Evolutionary conservation across 805 yeast species (phyloP), one percentile per base, ranked within the genome.

Genomic region (Nakazawaea anatomiae): DNA sequence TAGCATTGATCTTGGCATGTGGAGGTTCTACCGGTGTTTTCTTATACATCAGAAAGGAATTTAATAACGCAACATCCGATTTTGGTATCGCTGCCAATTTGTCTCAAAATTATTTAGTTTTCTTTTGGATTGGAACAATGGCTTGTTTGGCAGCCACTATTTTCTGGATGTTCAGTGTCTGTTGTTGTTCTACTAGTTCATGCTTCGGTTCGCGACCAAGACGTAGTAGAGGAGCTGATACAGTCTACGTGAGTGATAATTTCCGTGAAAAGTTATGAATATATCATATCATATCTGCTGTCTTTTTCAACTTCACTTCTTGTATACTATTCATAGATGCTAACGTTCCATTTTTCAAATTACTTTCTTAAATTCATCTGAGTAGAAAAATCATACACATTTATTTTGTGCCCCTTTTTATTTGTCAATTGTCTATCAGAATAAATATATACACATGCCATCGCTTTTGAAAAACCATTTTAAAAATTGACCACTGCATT

Each of bases 1-100:
- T 71, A 5, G 55, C 71, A 10, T 57, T 74, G n/a, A 10, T 71
- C 3, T 56, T 76, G 14, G 71, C 77, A 31, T 75, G 81, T 31
- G 88, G 75, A 12, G 68, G 84, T 27, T 72, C 85, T 31, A 85
- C 92, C 0, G 94, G 83, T 14, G 70, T 77, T n/a, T 85, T 70
- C 68, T 51, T 68, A 5, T 72, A 72, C 50, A 72, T 83, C 54
- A 66, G 75, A 52, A 66, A 69, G 10, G 70, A 76, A 49, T 72
- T 88, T 68, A 80, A 84, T 58, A 67, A 79, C 35, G 67, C 70
- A 35, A 65, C 67, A 10, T 62, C 59, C 2, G 62, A 63, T 2
- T 82, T 71, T 57, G 95, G 95, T 12, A 73, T 84, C 45, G 62
- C 65, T 39, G 77, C 88, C 2, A 61, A 63, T 38, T 59, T 87